Base-by-base conservation (phyloP, 73 alveolate genomes). In the Paramecium caudatum region DNA sequence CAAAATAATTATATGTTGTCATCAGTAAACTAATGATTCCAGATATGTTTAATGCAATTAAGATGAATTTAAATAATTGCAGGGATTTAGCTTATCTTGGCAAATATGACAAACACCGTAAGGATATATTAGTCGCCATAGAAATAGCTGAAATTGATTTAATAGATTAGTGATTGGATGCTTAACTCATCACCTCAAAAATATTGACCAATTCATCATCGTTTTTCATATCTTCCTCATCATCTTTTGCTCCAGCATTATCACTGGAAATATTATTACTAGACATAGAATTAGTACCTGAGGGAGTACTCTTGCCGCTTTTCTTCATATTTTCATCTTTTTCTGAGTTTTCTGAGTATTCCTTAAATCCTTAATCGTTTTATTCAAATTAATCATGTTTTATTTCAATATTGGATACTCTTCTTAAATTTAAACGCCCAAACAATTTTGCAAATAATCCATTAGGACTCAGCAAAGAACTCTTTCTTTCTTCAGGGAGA, bases 111-210 rank as follows among this genome's bases (percentile, higher is more conserved):
- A 74, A 27, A 74, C 88, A 74, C 19, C 88, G 17, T 43, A 41
- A 45, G 16, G 88, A 74, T 1, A 74, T 74, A 15, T 74, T 0
- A 4, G 88, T 74, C 36, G 88, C 88, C 88, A 74, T 74, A 2
- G 88, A 37, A 19, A 74, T 74, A 15, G 88, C 88, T n/a, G 88
- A 74, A 4, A 74, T 74, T 12, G 88, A 74, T 43, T 74, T 74
- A 19, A 74, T 74, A 12, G 88, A 74, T 74, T 74, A 74, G 32
- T 74, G 88, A 74, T 74, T 74, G 0, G 69, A 37, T 5, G 88
- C 88, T 43, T 74, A 23, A 74, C 88, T 74, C 88, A 74, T 74
- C 0, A 74, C 88, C 43, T 41, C 88, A 74, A 74, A 74, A 5
- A 74, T 74, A 21, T 74, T 74, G 3, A 74, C 88, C 32, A 74